Conservation (phyloP, 2,329 filamentous ascomycete genomes). For the Aspergillus caelatus region DNA sequence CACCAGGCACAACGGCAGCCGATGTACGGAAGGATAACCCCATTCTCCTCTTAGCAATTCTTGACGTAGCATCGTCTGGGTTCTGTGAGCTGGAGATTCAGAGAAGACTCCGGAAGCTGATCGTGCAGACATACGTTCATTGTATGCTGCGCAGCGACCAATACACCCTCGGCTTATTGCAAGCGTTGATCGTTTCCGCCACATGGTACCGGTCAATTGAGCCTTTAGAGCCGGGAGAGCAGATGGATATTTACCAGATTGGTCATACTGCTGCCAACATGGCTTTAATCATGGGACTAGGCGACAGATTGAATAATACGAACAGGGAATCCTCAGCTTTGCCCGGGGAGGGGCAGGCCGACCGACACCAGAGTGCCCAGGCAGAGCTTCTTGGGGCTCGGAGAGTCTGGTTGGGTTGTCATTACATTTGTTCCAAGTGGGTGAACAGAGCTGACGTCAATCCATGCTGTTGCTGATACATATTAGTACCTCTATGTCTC, state of each 20-base stretch:
- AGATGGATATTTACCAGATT: slow-evolving; percentile 12
- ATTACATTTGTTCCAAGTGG: neutral
- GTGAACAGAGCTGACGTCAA: neutral
- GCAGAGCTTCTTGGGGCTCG: neutral
- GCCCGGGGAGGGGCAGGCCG: neutral
- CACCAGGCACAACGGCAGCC: slow-evolving; percentile 3
- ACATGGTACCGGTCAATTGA: slow-evolving; percentile 15
- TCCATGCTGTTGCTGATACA: neutral
- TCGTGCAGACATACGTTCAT: slow-evolving; percentile 7
- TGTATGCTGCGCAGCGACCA: slow-evolving; percentile 14
- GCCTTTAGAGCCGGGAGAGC: slow-evolving; percentile 9
- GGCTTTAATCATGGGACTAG: slow-evolving; percentile 11
- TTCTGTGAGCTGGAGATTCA: slow-evolving; percentile 9
- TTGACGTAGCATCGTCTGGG: slow-evolving; percentile 9
- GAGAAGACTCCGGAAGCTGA: slow-evolving; percentile 3
- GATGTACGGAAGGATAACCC: slow-evolving; percentile 6
- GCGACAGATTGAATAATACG: neutral
- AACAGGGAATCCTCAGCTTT: neutral
- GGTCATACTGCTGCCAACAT: slow-evolving; percentile 10
- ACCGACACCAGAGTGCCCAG: neutral
- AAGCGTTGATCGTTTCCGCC: slow-evolving; percentile 13
- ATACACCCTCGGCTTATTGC: slow-evolving; percentile 14
- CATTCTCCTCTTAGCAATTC: slow-evolving; percentile 8
- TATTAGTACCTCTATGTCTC: slow-evolving; percentile 6
- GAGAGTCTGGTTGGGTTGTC: neutral